A percentile compares a stretch with the other conserved stretches of the same genome.
Conservation (phyloP, 2,329 filamentous ascomycete genomes). For the Cadophora sp. region DNA sequence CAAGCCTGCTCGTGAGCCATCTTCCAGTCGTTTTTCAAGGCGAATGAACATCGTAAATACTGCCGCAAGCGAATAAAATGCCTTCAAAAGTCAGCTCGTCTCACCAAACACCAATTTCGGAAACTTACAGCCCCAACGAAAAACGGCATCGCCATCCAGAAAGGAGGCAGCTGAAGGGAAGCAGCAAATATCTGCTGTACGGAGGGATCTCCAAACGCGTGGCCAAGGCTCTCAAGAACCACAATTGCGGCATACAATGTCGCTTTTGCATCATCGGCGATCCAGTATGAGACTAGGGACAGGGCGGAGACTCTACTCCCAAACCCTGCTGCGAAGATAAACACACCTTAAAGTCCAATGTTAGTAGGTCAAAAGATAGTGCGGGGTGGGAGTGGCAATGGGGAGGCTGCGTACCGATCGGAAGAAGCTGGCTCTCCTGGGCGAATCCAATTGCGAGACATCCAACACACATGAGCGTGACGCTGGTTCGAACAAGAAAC, state of each 20-base stretch:
- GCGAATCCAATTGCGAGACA: constrained; percentile 38
- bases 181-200: constrained; percentile 43
- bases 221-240: constrained; percentile 43
- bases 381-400: no score
- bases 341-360: constrained; percentile 33
- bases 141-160: constrained; percentile 43
- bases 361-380: neutral
- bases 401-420: constrained; percentile 40
- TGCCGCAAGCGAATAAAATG: neutral
- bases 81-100: neutral
- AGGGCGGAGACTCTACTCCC: constrained; percentile 42
- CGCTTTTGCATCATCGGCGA: constrained; percentile 39
- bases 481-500: constrained; percentile 38
- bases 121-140: constrained; percentile 44
- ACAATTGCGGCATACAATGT: constrained; percentile 41
- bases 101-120: neutral
- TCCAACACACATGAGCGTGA: constrained; percentile 38
- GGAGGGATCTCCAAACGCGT: constrained; percentile 41
- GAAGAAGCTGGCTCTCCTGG: constrained; percentile 30
- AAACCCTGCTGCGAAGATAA: constrained; percentile 43
- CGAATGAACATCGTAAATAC: neutral
- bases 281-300: constrained; percentile 41
- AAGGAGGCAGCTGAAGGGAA: constrained; percentile 33
- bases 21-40: neutral
- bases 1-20: neutral